A percentile compares a stretch with the other conserved stretches of the same genome.
These are phyloP conservation scores for Vanrija humicola DNA, from an alignment of 1,284 basidiomycete genomes.

Conservation along the genomic window DNA sequence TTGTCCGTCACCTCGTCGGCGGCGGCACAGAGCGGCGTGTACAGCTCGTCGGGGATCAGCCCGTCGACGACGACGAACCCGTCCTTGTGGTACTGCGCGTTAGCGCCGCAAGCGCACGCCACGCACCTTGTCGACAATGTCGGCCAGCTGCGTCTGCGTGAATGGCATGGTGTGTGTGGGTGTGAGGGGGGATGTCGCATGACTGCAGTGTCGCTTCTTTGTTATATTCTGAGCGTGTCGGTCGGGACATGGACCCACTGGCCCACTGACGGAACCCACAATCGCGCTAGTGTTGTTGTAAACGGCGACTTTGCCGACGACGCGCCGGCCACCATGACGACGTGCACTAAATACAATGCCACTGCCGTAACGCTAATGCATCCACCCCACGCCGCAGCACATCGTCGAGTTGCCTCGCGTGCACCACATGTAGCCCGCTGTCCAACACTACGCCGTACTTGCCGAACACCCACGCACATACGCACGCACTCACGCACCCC, in stretches of 20 bases:
- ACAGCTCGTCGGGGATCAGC: constrained; percentile 55
- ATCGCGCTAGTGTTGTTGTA: background rate
- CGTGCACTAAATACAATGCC: too few relatives aligned
- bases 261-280: background rate
- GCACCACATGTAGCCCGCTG: too few relatives aligned
- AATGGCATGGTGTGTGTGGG: constrained; percentile 13
- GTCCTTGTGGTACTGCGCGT: constrained; percentile 57
- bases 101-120: background rate
- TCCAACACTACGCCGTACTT: too few relatives aligned
- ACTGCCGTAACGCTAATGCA: too few relatives aligned
- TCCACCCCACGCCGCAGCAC: too few relatives aligned
- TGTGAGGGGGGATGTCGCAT: background rate
- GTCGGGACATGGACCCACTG: background rate
- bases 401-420: too few relatives aligned
- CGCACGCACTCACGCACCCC: too few relatives aligned
- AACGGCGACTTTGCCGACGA: background rate
- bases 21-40: constrained; percentile 54
- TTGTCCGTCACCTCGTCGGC: constrained; percentile 56
- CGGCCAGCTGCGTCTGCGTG: constrained; percentile 17
- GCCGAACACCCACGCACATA: too few relatives aligned
- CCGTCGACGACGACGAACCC: constrained; percentile 68
- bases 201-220: background rate
- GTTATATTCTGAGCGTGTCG: background rate
- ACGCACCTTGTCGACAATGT: constrained; percentile 18
- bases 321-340: background rate